Evolutionary conservation across 192 early-diverging fungal genomes (phyloP), one percentile per base, ranked within the genome.

Genomic region (Mortierella alpina): DNA sequence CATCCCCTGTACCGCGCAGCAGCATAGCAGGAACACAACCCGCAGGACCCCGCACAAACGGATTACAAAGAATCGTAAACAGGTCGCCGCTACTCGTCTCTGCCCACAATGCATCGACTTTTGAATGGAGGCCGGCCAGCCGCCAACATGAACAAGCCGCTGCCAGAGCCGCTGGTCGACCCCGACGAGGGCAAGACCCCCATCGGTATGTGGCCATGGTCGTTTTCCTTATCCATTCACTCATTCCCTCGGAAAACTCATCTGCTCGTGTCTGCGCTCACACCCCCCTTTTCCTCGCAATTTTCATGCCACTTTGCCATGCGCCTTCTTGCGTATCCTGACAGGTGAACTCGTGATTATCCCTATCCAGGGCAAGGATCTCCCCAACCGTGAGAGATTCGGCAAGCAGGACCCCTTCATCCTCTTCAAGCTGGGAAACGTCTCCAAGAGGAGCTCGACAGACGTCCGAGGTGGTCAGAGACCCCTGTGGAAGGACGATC

Each of bases 391-490:
- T 18, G 83, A 80, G 47, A 20, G 75, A 47, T 70, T 89, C 40
- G 88, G 88, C 31, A 89, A 89, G 44, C 86, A 85, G 73, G 88
- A 89, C 57, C 88, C 88, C 5, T 89, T 88, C 63, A 82, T 83
- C 53, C 75, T 88, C 20, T 84, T 89, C 72, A 72, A 83, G 17
- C 65, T 89, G 23, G 86, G 80, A 59, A 86, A 85, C 49, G 80
- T 73, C 42, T 66, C 78, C n/a, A 86, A 86, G 69, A 83, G 82
- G 53, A 82, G 77, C 15, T 74, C 75, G n/a, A 86, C 88, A 20
- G 86, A 88, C 47, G 76, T 86, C 55, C 79, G 86, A 11, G 88
- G 88, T 66, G 88, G 88, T 15, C 88, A 89, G 54, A 74, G 83
- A 41, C 88, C 88, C 10, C 52, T 64, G 48, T 89, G 88, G 88